Conservation (phyloP, 768 basidiomycete genomes). For the Trametes cingulata region DNA sequence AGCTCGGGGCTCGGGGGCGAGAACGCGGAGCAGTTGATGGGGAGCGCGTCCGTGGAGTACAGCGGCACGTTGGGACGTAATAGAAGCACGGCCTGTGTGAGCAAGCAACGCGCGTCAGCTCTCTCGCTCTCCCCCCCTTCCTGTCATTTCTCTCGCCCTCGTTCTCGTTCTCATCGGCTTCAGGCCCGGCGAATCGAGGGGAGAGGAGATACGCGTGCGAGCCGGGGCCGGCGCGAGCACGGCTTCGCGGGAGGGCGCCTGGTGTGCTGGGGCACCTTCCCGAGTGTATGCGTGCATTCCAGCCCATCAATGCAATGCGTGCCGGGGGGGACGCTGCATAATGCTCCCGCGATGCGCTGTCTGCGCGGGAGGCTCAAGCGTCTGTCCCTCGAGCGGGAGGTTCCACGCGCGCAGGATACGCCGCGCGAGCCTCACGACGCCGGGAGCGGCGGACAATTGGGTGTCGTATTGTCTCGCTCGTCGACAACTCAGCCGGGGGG, state of each 20-base stretch:
- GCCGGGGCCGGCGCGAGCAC: background rate
- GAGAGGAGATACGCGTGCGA: constrained; percentile 4
- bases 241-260: constrained; percentile 5
- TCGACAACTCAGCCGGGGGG: background rate
- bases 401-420: background rate
- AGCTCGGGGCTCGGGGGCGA: constrained; percentile 36
- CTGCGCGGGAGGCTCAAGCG: background rate
- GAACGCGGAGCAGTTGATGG: constrained; percentile 73
- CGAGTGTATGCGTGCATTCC: background rate
- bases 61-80: constrained; percentile 79
- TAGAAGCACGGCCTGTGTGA: constrained; percentile 73
- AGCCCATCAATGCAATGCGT: background rate
- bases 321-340: background rate
- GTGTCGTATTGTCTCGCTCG: background rate
- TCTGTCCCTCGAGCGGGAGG: no score
- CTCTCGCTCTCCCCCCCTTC: no score
- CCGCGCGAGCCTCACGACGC: background rate
- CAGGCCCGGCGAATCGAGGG: no score
- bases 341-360: background rate
- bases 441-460: background rate
- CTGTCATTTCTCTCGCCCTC: no score
- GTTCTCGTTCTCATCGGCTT: no score
- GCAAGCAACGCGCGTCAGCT: constrained; percentile 13
- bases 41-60: constrained; percentile 81
- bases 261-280: background rate